These are phyloP conservation scores for Brassica balearica DNA, from an alignment of 441 rosid genomes.

Conservation along the genomic window DNA sequence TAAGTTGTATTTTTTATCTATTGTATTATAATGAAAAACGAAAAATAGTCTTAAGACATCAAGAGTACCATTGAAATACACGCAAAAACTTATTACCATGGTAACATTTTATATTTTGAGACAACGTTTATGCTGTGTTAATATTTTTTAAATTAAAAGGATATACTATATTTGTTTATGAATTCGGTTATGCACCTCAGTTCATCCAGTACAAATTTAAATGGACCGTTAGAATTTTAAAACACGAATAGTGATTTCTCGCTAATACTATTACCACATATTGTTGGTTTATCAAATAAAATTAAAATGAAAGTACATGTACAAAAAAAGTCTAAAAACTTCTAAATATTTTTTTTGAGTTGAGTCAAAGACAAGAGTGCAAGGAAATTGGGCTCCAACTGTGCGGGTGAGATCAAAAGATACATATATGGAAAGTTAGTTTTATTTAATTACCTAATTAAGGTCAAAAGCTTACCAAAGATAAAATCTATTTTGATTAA, in stretches of 20 bases:
- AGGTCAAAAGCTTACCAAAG: neutral
- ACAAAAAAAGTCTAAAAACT: too few species aligned
- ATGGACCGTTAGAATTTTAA: neutral
- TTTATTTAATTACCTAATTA: conserved; percentile 8
- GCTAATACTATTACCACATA: neutral
- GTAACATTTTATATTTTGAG: neutral
- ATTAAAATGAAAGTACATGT: neutral
- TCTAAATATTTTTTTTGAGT: too few species aligned
- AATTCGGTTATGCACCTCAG: neutral
- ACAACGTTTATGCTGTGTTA: neutral
- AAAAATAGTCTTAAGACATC: neutral
- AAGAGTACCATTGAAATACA: too few species aligned
- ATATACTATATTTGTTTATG: neutral
- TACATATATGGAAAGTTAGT: conserved; percentile 5
- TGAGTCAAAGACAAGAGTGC: too few species aligned
- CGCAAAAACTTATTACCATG: neutral
- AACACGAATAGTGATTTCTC: neutral
- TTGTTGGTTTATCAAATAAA: too few species aligned
- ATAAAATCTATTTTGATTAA: neutral
- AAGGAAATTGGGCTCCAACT: conserved; percentile 13
- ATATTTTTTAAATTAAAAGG: neutral
- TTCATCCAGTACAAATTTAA: neutral
- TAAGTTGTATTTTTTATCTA: too few species aligned
- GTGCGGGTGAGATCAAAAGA: conserved; percentile 35
- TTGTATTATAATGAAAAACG: neutral